Conservation (phyloP, 2,329 filamentous ascomycete species). For the Fusarium sp. region DNA sequence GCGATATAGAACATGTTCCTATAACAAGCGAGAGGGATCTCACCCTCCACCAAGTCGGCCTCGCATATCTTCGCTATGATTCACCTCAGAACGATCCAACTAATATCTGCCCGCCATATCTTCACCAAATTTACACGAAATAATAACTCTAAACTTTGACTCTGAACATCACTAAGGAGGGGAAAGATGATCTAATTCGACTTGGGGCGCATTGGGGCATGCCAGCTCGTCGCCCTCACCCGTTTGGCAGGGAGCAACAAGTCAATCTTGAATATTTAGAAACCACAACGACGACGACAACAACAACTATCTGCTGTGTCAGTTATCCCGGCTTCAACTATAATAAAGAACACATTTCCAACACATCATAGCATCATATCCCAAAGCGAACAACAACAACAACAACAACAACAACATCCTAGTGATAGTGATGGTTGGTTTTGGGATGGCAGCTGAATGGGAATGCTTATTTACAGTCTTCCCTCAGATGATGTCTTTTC, state of each 20-base stretch:
- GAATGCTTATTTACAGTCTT: constrained; percentile 12
- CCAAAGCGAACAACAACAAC: too few species aligned
- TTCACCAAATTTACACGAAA: constrained; percentile 8
- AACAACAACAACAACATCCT: neutral
- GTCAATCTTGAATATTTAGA: constrained; percentile 12
- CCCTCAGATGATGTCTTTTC: constrained; percentile 8
- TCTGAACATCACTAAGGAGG: constrained; percentile 10
- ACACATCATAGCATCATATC: too few species aligned
- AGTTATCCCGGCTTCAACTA: too few species aligned
- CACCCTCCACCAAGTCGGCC: constrained; percentile 31
- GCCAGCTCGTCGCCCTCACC: constrained; percentile 18
- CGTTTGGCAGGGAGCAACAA: constrained; percentile 18
- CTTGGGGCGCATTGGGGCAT: neutral
- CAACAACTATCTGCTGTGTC: neutral
- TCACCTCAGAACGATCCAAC: neutral
- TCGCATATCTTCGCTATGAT: constrained; percentile 19
- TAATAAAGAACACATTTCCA: too few species aligned
- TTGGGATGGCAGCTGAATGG: constrained; percentile 30
- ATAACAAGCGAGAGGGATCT: constrained; percentile 19
- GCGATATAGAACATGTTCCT: constrained; percentile 27
- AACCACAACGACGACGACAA: neutral
- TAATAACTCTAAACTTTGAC: constrained; percentile 8
- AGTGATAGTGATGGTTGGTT: constrained; percentile 9
- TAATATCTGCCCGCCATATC: neutral
- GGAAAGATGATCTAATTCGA: neutral